Conservation (phyloP, 192 early-diverging fungal species). For the Backusella macrospora region DNA sequence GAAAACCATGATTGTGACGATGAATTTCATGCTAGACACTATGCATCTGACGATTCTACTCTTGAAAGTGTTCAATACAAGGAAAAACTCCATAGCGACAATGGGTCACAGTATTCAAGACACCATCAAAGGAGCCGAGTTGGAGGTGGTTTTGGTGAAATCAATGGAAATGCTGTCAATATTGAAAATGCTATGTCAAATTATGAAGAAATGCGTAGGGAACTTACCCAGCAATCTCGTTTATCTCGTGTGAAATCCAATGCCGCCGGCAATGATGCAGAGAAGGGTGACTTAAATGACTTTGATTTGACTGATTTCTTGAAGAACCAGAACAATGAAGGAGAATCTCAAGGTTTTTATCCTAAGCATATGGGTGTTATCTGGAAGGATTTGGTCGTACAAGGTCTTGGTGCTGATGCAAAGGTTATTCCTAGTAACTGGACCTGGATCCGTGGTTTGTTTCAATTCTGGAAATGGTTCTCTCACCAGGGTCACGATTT, state of each 20-base stretch:
- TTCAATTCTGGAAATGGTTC: not conserved
- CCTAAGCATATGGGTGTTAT: conserved; percentile 35
- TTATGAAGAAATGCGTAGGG: conserved; percentile 32
- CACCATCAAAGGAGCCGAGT: not conserved
- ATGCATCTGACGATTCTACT: conserved; percentile 3
- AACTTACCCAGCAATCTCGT: conserved; percentile 35
- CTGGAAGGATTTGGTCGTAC: conserved; percentile 36
- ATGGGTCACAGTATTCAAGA: not conserved
- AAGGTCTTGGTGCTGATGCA: conserved; percentile 40
- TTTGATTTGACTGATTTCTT: conserved; percentile 47
- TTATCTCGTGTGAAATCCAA: conserved; percentile 27
- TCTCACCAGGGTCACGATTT: conserved; percentile 30
- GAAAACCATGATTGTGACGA: conserved; percentile 4
- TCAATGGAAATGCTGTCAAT: conserved; percentile 35
- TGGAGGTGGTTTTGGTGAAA: conserved; percentile 37
- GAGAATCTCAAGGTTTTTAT: conserved; percentile 44
- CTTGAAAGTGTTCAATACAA: not conserved
- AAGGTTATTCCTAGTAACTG: conserved; percentile 30
- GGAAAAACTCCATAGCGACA: not conserved
- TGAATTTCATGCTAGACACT: not conserved
- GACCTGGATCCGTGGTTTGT: not conserved
- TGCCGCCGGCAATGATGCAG: conserved; percentile 15
- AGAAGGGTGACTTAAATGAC: conserved; percentile 26
- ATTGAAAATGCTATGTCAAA: conserved; percentile 28
- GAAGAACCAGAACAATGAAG: conserved; percentile 29